Evolutionary conservation across 352 stramenopile genomes (phyloP), one percentile per base, ranked within the genome.

Genomic region (Phytophthora cryptogea): DNA sequence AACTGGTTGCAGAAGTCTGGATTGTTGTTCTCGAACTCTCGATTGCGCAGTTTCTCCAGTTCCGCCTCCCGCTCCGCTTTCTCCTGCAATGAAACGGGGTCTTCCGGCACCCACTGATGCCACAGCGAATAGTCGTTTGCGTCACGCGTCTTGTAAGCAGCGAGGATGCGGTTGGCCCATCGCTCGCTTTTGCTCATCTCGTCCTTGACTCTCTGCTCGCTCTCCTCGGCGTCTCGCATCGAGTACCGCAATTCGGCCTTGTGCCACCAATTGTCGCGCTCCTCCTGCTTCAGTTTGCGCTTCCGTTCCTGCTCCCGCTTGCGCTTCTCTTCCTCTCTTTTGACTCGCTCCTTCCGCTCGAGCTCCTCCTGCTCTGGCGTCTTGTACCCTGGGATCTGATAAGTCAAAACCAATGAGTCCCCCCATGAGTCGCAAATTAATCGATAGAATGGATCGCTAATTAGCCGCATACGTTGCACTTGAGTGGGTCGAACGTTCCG

Each of bases 121-220:
- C 85, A 94, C n/a, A 80, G 16, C 6, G 85, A 94, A 65, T 92
- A 94, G 68, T 92, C 82, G 58, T 92, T 94, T 23, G 79, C 82
- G 43, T 94, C 85, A 3, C 80, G 78, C 3, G 78, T 53, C 51
- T 91, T 92, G 61, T 90, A 92, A 23, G 83, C 80, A 4, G 70
- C 67, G 2, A 92, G 59, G 7, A 89, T 63, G 31, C 83, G 85
- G 43, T 86, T 92, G 3, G 72, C 76, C 65, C 66, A 91, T 10
- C 51, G 53, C 8, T 48, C 43, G 14, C 69, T 70, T 28, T 50
- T 67, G 39, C 20, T 74, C 8, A 35, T 27, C 3, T 67, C 40
- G 16, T 44, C 48, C n/a, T 66, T 48, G 0, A 51, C n/a, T 20
- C 68, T 32, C 3, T 54, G 30, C 6, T 62, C 56, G 0, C 68